Evolutionary conservation across 768 basidiomycete genomes (phyloP).

Genomic region (Suillus subluteus): DNA sequence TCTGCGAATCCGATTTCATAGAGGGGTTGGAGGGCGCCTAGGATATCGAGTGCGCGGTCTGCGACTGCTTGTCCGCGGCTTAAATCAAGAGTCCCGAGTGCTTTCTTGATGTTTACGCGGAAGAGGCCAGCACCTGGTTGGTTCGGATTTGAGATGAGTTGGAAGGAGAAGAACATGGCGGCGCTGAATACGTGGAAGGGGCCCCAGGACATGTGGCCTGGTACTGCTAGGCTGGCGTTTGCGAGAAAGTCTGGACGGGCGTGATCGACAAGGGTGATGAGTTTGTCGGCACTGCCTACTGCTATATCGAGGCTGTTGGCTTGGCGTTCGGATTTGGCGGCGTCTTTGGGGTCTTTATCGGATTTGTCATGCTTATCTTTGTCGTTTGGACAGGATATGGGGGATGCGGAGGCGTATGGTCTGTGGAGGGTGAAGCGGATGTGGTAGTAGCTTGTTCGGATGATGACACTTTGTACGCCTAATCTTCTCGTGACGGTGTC

Average conservation of each 20-base stretch:
- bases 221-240: constrained; percentile 69
- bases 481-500: constrained; percentile 62
- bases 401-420: constrained; percentile 56
- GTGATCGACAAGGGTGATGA: constrained; percentile 78
- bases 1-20: constrained; percentile 66
- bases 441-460: constrained; percentile 77
- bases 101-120: constrained; percentile 74
- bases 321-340: constrained; percentile 38
- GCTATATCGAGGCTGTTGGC: constrained; percentile 73
- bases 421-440: constrained; percentile 86
- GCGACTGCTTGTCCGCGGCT: constrained; percentile 67
- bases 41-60: constrained; percentile 74
- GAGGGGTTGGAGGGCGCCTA: constrained; percentile 72
- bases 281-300: constrained; percentile 73
- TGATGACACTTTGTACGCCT: constrained; percentile 82
- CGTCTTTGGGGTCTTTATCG: constrained; percentile 26
- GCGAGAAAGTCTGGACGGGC: constrained; percentile 76
- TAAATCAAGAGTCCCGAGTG: constrained; percentile 66
- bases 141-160: constrained; percentile 78
- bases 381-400: constrained; percentile 27
- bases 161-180: constrained; percentile 92
- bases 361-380: constrained; percentile 36
- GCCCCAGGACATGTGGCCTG: constrained; percentile 84
- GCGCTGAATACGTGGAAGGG: constrained; percentile 86
- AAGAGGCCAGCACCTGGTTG: constrained; percentile 79